Percentiles rank a stretch among this genome's conserved stretches.
Evolutionary conservation across 139 green algal genomes (phyloP).

Genomic region (Volvox reticuliferus): DNA sequence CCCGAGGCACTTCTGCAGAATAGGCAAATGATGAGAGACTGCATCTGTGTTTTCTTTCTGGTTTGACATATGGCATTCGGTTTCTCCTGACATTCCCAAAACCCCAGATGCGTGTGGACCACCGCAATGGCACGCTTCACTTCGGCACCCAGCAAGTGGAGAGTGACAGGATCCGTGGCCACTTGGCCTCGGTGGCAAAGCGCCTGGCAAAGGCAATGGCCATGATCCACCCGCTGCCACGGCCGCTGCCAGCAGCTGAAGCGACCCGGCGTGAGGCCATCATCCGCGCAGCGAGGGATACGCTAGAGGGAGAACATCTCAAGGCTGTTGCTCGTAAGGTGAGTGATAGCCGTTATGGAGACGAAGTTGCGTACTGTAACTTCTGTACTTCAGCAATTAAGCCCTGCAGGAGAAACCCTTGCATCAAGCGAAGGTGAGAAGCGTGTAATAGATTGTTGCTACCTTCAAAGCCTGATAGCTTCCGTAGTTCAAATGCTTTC

Average conservation of each 20-base stretch:
- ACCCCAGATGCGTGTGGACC: constrained; percentile 87
- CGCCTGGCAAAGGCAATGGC: constrained; percentile 78
- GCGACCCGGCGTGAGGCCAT: constrained; percentile 52
- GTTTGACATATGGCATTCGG: too few relatives aligned
- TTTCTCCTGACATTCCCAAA: too few relatives aligned
- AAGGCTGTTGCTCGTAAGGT: constrained; percentile 67
- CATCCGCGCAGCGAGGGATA: constrained; percentile 45
- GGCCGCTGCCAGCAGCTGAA: constrained; percentile 40
- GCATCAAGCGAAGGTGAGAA: too few relatives aligned
- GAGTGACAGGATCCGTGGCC: constrained; percentile 61
- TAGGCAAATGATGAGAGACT: not conserved
- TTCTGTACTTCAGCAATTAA: too few relatives aligned
- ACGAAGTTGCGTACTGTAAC: not conserved
- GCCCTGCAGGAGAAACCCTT: too few relatives aligned
- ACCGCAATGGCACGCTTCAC: constrained; percentile 90
- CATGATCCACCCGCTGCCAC: constrained; percentile 64
- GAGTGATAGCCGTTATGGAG: not conserved
- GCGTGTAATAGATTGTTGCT: too few relatives aligned
- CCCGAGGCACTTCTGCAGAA: too few relatives aligned
- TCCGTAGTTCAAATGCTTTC: too few relatives aligned
- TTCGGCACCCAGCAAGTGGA: constrained; percentile 87
- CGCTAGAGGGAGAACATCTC: constrained; percentile 85
- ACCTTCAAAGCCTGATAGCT: too few relatives aligned
- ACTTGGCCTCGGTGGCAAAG: constrained; percentile 72
- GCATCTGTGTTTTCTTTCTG: too few relatives aligned